Base-by-base conservation (phyloP, 805 yeast genomes). In the Huiozyma naganishii region DNA sequence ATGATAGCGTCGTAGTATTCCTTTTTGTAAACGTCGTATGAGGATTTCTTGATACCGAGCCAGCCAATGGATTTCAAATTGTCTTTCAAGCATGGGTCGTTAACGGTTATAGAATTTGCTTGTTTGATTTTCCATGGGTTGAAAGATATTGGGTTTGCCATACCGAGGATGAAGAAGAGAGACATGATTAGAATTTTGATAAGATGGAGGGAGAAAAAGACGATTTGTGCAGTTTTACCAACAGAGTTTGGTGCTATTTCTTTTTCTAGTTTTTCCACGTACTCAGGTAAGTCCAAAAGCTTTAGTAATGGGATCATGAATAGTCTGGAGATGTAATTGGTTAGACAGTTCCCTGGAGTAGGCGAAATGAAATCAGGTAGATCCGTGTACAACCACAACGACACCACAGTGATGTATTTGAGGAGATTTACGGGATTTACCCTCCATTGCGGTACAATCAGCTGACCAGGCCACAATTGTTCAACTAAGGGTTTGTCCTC, bases 381-480 rank as follows among this genome's bases (percentile, higher is more conserved):
- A 66, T 90, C 97, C 2, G 95, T 79, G 63, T 89, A 90, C 46
- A 90, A 73, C 97, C 97, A 90, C 13, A 66, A 65, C 7, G 73
- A 41, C 45, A 80, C 59, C 4, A 53, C 6, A 6, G 28, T 9
- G 17, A 36, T 36, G 27, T 35, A 41, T 27, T 36, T 36, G 11
- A 36, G 23, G 10, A 41, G 8, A n/a, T 35, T 34, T 11, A 6
- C 11, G 12, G 6, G 29, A 27, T 36, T 29, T 9, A 62, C 11
- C 53, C 23, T 28, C 43, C 43, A 41, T 29, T 41, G 29, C 28
- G 43, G 43, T 28, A 41, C 80, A 45, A 92, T 68, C 62, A 92
- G 74, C 68, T 90, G 97, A 33, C 95, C 95, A 13, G 95, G 95
- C 85, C 94, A 81, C 42, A 77, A 72, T 41, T 74, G 74, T 29